Evolutionary conservation across 495 filamentous ascomycete species (phyloP).

Genomic region (Xylaria longipes): DNA sequence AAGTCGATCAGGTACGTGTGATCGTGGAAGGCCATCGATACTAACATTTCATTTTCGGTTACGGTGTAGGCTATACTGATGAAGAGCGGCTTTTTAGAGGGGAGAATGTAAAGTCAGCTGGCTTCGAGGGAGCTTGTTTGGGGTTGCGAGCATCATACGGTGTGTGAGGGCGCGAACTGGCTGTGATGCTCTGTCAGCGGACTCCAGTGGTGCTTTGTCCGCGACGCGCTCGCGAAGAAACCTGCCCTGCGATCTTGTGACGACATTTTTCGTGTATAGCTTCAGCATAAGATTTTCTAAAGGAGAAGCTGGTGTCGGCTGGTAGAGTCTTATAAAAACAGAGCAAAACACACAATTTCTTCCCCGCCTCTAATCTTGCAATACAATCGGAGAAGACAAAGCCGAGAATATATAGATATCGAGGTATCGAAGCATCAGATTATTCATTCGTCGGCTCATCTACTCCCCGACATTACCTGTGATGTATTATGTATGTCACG

Average conservation of each 20-base stretch:
- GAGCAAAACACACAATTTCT: too few relatives aligned
- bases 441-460: background rate
- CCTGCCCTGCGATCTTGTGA: background rate
- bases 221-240: slow-evolving; percentile 11
- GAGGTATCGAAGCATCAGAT: too few relatives aligned
- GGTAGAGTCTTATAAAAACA: too few relatives aligned
- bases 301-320: too few relatives aligned
- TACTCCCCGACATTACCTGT: too few relatives aligned
- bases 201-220: slow-evolving; percentile 8
- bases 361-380: too few relatives aligned
- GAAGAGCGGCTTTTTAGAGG: slow-evolving; percentile 61
- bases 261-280: background rate
- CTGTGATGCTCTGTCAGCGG: slow-evolving; percentile 42
- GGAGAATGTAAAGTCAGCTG: slow-evolving; percentile 30
- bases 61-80: slow-evolving; percentile 65
- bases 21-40: slow-evolving; percentile 77
- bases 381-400: too few relatives aligned
- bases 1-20: slow-evolving; percentile 81
- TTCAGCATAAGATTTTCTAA: too few relatives aligned
- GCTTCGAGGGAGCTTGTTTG: background rate
- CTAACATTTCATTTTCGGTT: slow-evolving; percentile 55
- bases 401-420: too few relatives aligned
- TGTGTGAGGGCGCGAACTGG: slow-evolving; percentile 50
- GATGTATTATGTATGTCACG: too few relatives aligned
- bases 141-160: slow-evolving; percentile 40